Base-by-base conservation (phyloP, 306 rosid species). In the Mimosa bimucronata region DNA sequence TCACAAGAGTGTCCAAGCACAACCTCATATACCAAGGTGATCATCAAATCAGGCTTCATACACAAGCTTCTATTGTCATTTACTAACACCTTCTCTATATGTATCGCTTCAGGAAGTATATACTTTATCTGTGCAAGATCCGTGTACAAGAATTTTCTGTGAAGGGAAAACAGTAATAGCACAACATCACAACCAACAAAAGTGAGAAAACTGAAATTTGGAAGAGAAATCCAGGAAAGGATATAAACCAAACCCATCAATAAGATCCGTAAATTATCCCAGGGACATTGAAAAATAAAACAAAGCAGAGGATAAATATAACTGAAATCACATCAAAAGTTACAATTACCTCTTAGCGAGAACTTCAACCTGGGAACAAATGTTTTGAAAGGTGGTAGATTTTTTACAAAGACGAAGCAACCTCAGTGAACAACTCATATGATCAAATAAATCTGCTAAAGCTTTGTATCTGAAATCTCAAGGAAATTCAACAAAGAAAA, bases 351-450 rank as follows among this genome's bases (percentile, higher is more conserved):
- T 88, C 68, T 84, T 82, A 0, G 86, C 73, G 66, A 92, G 84
- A 77, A 89, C 77, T 84, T 83, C 83, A 34, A 92, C 93, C 80
- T 89, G 88, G 1, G 86, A 2, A 44, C 87, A 85, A 37, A 91
- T 26, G 81, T 88, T 89, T 68, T 55, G 82, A 73, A 92, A 91
- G 44, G 90, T 89, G 25, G 89, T 84, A 60, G 83, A 26, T 65
- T 71, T 91, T 80, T 91, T 88, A 10, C 44, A 40, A 66, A 91
- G 83, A 77, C 23, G 74, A 75, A 89, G 85, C 87, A 89, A 73
- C 82, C 86, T 87, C 74, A 92, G 76, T 2, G 97, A 88, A 76
- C 89, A 85, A 67, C 66, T 77, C 91, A 91, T 58, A 37, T 76
- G 53, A 37, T 84, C 71, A 80, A 91, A 88, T 31, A 89, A 84